Evolutionary conservation across 805 yeast species (phyloP).

Genomic region (Candida ponderosae): DNA sequence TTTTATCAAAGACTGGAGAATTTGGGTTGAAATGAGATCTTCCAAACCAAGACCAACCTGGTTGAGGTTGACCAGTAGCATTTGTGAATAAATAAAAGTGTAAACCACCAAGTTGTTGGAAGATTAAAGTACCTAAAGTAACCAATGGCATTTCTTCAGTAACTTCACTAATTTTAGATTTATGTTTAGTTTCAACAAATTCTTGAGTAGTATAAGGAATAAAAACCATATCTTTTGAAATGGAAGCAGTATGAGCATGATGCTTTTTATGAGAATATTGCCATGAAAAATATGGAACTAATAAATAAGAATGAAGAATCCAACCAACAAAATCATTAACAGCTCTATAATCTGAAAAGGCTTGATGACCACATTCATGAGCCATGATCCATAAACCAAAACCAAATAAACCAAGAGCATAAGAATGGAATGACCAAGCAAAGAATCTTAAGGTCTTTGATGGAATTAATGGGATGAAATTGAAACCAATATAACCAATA

Average conservation of each 20-base stretch:
- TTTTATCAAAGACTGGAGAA: conserved; percentile 45
- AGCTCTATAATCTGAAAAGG: conserved; percentile 45
- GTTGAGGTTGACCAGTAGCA: conserved; percentile 48
- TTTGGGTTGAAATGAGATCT: conserved; percentile 48
- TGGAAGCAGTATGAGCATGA: conserved; percentile 57
- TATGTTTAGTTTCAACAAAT: conserved; percentile 26
- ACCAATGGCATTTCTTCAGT: conserved; percentile 49
- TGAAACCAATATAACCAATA: conserved; percentile 35
- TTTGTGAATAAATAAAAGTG: conserved; percentile 41
- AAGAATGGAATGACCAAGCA: conserved; percentile 33
- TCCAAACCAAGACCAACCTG: conserved; percentile 32
- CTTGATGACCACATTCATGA: conserved; percentile 60
- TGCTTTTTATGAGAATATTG: conserved; percentile 53
- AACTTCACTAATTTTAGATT: conserved; percentile 32
- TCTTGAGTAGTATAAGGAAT: conserved; percentile 46
- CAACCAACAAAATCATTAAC: conserved; percentile 54
- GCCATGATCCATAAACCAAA: conserved; percentile 58
- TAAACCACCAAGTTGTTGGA: conserved; percentile 53
- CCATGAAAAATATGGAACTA: conserved; percentile 60
- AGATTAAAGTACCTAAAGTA: conserved; percentile 32
- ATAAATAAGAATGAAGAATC: conserved; percentile 48
- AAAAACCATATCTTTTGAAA: conserved; percentile 53
- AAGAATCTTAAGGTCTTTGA: conserved; percentile 27
- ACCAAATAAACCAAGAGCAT: conserved; percentile 39
- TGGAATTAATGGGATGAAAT: conserved; percentile 33